Evolutionary conservation across 2,329 filamentous ascomycete genomes (phyloP), one percentile per base, ranked within the genome.

Genomic region (Colletotrichum sp.): DNA sequence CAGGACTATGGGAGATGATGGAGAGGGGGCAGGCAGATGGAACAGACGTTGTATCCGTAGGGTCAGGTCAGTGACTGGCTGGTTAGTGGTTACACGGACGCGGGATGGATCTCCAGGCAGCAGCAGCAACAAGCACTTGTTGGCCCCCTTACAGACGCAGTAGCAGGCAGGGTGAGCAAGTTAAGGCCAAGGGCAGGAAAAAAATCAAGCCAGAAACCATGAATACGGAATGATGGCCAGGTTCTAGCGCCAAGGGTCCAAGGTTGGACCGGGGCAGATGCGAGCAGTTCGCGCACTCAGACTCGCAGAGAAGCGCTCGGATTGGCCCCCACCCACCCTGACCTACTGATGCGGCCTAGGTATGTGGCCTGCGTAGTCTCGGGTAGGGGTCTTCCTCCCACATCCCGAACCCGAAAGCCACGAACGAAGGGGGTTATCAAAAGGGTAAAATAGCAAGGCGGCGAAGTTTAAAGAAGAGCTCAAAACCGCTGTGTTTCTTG

Each of bases 311-410:
- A 21, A 24, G 68, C 34, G 49, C 59, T 57, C 28, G 44, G 49
- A n/a, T 24, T 15, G n/a, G 18, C n/a, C 21, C 36, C 39, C 60
- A 62, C 49, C 49, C 63, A 36, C 70, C 70, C 67, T 55, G 0
- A 18, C 36, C 12, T 52, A 52, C 44, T n/a, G n/a, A 13, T 52
- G 44, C 44, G 44, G 44, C 44, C 44, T 52, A 52, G 44, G 44
- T 52, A 52, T 52, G n/a, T 16, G 34, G 21, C 21, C 44, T 65
- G 59, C 55, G n/a, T 62, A 32, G 59, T 34, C 59, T 72, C 69
- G 72, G 63, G 55, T 57, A 57, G 69, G 62, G 66, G 52, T 26
- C n/a, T 18, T 24, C 34, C 69, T 75, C 72, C 69, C 69, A 75
- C 72, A 75, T 72, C 69, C 72, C 72, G 62, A 32, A 26, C 28